phyloP scores from a whole-genome alignment of 768 basidiomycete genomes.

The Nidula microcarpa region DNA sequence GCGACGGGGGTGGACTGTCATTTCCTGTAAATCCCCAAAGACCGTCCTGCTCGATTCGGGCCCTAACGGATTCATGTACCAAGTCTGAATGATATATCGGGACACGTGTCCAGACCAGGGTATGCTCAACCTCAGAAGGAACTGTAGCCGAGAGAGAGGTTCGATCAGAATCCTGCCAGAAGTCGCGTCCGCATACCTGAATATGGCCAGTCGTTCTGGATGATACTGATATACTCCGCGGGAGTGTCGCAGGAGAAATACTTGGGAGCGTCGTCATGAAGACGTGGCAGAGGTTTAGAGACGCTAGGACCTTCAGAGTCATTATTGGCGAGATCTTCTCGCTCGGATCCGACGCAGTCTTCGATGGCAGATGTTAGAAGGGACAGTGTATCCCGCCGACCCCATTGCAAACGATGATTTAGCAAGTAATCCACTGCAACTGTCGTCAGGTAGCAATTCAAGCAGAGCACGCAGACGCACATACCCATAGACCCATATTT shows the following conservation, averaged over 20 bases:
- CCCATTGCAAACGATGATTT: conserved; percentile 73
- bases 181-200: conserved; percentile 46
- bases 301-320: too few species aligned
- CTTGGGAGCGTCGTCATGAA: conserved; percentile 34
- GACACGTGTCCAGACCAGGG: conserved; percentile 73
- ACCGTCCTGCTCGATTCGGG: conserved; percentile 70
- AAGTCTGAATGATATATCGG: conserved; percentile 66
- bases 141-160: conserved; percentile 30
- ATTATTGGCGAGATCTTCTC: too few species aligned
- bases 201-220: conserved; percentile 88
- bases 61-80: conserved; percentile 43
- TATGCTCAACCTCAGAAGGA: conserved; percentile 70
- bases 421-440: conserved; percentile 66
- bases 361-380: conserved; percentile 45
- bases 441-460: background rate
- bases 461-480: conserved; percentile 12
- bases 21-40: conserved; percentile 80
- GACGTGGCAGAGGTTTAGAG: conserved; percentile 14
- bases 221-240: conserved; percentile 58
- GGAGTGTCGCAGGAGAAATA: conserved; percentile 71
- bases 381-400: conserved; percentile 60
- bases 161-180: background rate
- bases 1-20: conserved; percentile 50
- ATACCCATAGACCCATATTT: conserved; percentile 67
- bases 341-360: background rate